Evolutionary conservation across 2,329 filamentous ascomycete genomes (phyloP).

Genomic region (Aspergillus phoenicis): DNA sequence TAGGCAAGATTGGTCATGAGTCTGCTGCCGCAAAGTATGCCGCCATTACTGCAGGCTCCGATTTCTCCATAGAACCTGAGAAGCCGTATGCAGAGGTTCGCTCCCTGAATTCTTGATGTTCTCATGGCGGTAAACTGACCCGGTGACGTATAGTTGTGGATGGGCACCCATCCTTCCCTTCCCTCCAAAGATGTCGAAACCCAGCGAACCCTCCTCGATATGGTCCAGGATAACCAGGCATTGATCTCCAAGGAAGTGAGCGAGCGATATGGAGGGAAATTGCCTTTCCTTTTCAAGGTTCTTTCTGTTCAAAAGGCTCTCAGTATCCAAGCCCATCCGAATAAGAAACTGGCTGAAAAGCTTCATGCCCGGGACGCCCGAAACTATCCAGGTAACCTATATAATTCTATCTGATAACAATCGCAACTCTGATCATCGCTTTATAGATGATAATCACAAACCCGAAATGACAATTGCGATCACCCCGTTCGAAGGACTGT

Average conservation of each 20-base stretch:
- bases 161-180: slow-evolving; percentile 96
- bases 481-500: slow-evolving; percentile 93
- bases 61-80: slow-evolving; percentile 77
- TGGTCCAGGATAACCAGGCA: slow-evolving; percentile 82
- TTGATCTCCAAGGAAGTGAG: slow-evolving; percentile 75
- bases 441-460: slow-evolving; percentile 91
- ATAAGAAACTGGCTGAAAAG: slow-evolving; percentile 89
- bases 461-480: slow-evolving; percentile 99
- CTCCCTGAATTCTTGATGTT: neutral
- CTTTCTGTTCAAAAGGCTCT: slow-evolving; percentile 93
- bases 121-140: slow-evolving; percentile 12
- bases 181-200: slow-evolving; percentile 88
- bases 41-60: slow-evolving; percentile 74
- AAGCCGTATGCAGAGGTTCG: slow-evolving; percentile 90
- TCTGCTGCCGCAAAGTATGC: slow-evolving; percentile 91
- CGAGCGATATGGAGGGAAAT: slow-evolving; percentile 74
- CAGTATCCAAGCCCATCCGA: slow-evolving; percentile 95
- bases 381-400: slow-evolving; percentile 73
- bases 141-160: slow-evolving; percentile 73
- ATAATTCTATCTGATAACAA: neutral
- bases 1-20: slow-evolving; percentile 80
- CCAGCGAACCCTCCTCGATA: slow-evolving; percentile 80
- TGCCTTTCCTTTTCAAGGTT: slow-evolving; percentile 98
- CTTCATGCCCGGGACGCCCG: slow-evolving; percentile 83
- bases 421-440: slow-evolving; percentile 9